phyloP scores from a whole-genome alignment of 108 stramenopile species.

The Cyclotella atomus region DNA sequence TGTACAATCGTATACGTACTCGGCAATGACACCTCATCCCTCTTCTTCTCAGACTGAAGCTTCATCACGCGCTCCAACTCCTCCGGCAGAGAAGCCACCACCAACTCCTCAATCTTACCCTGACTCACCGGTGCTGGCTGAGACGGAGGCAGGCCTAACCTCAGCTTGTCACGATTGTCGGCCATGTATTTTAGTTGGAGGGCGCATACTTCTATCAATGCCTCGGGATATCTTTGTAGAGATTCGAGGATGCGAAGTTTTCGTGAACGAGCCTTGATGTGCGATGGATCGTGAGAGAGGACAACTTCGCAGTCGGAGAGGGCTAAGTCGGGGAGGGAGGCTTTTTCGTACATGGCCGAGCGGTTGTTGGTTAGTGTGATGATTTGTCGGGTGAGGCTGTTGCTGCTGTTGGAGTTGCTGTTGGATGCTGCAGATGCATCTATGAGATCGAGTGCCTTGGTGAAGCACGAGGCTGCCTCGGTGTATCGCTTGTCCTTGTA shows the following conservation, averaged over 20 bases:
- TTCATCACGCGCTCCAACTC: constrained; percentile 58
- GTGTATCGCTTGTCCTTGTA: constrained; percentile 84
- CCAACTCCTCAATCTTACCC: constrained; percentile 82
- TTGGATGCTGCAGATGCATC: constrained; percentile 20
- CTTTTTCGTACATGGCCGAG: constrained; percentile 93
- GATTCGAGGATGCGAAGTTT: constrained; percentile 83
- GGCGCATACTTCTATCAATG: constrained; percentile 25
- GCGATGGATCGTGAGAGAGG: constrained; percentile 62
- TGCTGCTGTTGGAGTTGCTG: not conserved
- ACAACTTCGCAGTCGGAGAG: constrained; percentile 78
- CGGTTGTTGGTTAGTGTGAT: constrained; percentile 89
- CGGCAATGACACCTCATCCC: constrained; percentile 57
- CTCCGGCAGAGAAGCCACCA: constrained; percentile 65
- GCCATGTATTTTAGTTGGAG: constrained; percentile 36
- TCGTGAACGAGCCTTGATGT: constrained; percentile 84
- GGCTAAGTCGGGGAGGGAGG: constrained; percentile 75
- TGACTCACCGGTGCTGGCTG: constrained; percentile 81
- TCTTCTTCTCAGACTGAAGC: constrained; percentile 19
- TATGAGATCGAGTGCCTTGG: constrained; percentile 81
- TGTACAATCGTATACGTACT: constrained; percentile 81
- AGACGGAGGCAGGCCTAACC: constrained; percentile 72
- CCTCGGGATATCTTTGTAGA: constrained; percentile 21
- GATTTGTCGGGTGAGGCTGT: constrained; percentile 64
- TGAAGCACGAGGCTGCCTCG: constrained; percentile 83
- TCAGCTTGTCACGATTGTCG: constrained; percentile 76